Evolutionary conservation across 2,329 filamentous ascomycete species (phyloP).

Genomic region (Pyrenophora teres): DNA sequence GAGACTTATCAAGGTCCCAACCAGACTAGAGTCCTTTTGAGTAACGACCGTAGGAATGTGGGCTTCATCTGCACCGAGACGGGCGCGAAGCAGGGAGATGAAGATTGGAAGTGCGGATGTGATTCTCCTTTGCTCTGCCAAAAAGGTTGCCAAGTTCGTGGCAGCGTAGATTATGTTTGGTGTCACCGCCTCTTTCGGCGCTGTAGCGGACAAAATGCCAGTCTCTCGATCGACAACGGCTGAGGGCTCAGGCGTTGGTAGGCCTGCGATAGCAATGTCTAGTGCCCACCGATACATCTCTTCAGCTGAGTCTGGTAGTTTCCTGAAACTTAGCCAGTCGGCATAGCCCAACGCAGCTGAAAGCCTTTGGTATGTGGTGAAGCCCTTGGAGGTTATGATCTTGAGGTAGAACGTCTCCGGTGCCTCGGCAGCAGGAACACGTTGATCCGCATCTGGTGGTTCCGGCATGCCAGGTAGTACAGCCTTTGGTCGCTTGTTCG

Average conservation of each 20-base stretch:
- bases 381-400: conserved; percentile 78
- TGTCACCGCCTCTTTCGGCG: conserved; percentile 59
- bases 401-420: conserved; percentile 82
- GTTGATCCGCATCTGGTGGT: conserved; percentile 77
- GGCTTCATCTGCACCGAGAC: conserved; percentile 62
- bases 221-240: conserved; percentile 65
- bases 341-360: conserved; percentile 83
- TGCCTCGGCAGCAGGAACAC: conserved; percentile 65
- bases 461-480: conserved; percentile 66
- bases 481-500: conserved; percentile 79
- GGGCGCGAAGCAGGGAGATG: conserved; percentile 79
- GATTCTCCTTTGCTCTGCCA: conserved; percentile 71
- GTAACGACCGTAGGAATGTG: conserved; percentile 26
- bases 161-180: conserved; percentile 75
- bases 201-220: conserved; percentile 62
- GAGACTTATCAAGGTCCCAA: conserved; percentile 36
- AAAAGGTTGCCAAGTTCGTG: conserved; percentile 78
- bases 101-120: conserved; percentile 78
- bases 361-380: conserved; percentile 76
- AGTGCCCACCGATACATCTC: conserved; percentile 78
- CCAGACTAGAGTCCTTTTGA: conserved; percentile 31
- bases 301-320: conserved; percentile 65
- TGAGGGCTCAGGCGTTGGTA: conserved; percentile 49
- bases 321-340: conserved; percentile 82
- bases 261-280: conserved; percentile 68